Conservation (phyloP, 495 filamentous ascomycete species). For the Aspergillus bertholletiae region DNA sequence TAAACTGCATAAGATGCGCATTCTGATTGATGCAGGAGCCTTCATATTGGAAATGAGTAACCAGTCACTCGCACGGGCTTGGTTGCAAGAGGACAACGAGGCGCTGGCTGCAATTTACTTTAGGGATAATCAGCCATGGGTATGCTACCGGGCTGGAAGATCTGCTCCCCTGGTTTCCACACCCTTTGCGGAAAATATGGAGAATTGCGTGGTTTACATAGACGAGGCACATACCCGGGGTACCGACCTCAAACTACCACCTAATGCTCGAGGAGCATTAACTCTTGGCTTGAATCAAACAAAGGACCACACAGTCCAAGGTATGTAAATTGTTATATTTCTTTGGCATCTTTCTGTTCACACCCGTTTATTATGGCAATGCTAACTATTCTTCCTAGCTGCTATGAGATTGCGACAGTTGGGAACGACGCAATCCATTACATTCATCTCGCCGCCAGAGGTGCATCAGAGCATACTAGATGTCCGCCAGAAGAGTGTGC, state of each 20-base stretch:
- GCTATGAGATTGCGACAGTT: conserved; percentile 65
- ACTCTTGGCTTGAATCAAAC: conserved; percentile 63
- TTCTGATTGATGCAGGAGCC: conserved; percentile 71
- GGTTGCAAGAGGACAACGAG: conserved; percentile 41
- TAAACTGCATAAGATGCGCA: conserved; percentile 42
- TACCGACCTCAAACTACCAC: conserved; percentile 64
- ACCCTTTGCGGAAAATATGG: conserved; percentile 55
- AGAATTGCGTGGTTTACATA: conserved; percentile 63
- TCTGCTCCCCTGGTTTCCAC: conserved; percentile 52
- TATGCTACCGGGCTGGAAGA: conserved; percentile 39
- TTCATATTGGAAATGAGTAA: conserved; percentile 66
- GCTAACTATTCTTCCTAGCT: conserved; percentile 32
- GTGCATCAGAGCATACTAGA: conserved; percentile 50
- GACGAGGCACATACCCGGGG: conserved; percentile 77
- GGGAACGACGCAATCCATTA: conserved; percentile 52
- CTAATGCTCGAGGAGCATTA: conserved; percentile 56
- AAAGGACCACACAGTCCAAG: conserved; percentile 72
- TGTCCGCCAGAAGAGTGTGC: conserved; percentile 5
- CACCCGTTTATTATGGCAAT: not conserved
- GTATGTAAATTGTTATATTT: conserved; percentile 31
- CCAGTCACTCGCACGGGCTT: conserved; percentile 34
- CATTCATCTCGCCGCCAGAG: conserved; percentile 59
- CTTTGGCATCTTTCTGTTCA: not conserved
- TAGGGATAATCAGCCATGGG: conserved; percentile 39
- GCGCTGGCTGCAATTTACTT: conserved; percentile 56